phyloP scores from a whole-genome alignment of 164 flowering plant species.

The Chimonanthus praecox region DNA sequence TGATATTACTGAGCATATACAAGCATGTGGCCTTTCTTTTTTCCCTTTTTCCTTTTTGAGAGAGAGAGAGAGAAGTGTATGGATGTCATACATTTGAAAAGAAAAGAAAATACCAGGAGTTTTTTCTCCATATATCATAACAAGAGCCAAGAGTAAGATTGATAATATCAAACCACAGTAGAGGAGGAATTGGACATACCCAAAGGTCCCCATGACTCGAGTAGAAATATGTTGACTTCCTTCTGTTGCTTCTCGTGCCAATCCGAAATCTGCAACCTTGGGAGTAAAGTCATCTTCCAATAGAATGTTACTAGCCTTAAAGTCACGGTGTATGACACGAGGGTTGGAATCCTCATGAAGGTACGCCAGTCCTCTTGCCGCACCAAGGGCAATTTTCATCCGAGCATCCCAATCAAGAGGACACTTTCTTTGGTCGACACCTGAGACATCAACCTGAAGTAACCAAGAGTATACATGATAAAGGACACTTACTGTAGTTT shows the following conservation, averaged over 20 bases:
- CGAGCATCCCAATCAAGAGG: slow-evolving; percentile 94
- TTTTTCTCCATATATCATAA: neutral
- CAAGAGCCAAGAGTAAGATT: neutral
- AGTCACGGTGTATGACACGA: slow-evolving; percentile 92
- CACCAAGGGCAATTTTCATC: slow-evolving; percentile 92
- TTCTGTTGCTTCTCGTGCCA: slow-evolving; percentile 88
- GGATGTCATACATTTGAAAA: too few relatives aligned
- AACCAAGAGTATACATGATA: slow-evolving; percentile 5
- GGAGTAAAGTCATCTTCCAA: slow-evolving; percentile 88
- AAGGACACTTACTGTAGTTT: neutral
- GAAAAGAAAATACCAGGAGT: neutral
- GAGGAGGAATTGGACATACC: slow-evolving; percentile 27
- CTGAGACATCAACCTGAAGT: slow-evolving; percentile 33
- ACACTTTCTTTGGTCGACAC: slow-evolving; percentile 48
- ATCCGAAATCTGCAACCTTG: slow-evolving; percentile 93
- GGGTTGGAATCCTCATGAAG: slow-evolving; percentile 99
- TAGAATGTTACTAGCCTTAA: slow-evolving; percentile 87
- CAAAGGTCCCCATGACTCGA: slow-evolving; percentile 79
- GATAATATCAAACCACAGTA: neutral
- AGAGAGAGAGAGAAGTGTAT: too few relatives aligned
- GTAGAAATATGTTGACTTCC: slow-evolving; percentile 69
- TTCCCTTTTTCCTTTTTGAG: too few relatives aligned
- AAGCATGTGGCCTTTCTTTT: too few relatives aligned
- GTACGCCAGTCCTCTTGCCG: slow-evolving; percentile 94
- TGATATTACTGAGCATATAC: neutral